Base-by-base conservation (phyloP, 139 green algal species). In the Penium margaritaceum region DNA sequence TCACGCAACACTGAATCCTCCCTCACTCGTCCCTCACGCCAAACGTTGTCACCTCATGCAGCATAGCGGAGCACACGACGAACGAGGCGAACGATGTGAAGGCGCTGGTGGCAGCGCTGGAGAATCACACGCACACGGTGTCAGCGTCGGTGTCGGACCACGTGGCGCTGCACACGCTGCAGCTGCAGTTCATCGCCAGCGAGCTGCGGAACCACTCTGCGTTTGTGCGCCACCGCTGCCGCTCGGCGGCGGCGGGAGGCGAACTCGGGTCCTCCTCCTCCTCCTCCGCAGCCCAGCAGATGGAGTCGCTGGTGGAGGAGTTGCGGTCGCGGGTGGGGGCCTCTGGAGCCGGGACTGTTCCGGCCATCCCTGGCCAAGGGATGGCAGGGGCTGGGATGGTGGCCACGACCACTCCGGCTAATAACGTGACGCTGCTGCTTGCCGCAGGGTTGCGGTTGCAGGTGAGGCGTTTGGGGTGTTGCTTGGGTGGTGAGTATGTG, bases 1-100 rank as follows among this genome's bases (percentile, higher is more conserved):
- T n/a, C n/a, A n/a, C n/a, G n/a, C n/a, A n/a, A n/a, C n/a, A n/a
- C n/a, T n/a, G n/a, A n/a, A n/a, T n/a, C n/a, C n/a, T n/a, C n/a
- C n/a, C 51, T 21, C 51, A n/a, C 51, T 7, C 19, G 2, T 34
- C 51, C 51, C 51, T 24, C 51, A 24, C 30, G 51, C 17, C 15
- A n/a, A 2, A n/a, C 1, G 24, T 34, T n/a, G 24, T 24, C n/a
- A 3, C 46, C 46, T 24, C 9, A 7, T 19, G 12, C 46, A 60
- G 51, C 51, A 60, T 60, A 60, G 29, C 51, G 51, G 51, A 60
- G 51, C 51, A 60, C 24, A 60, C 51, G n/a, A 60, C 51, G 51
- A 60, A 60, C 51, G 24, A 60, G 17, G 51, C 51, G 15, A 21
- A 27, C 14, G 51, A 60, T 6, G 1, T 60, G 51, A 60, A 60